These are phyloP conservation scores for Vanderwaltozyma yarrowii DNA, from an alignment of 805 yeast genomes.

Conservation along the genomic window DNA sequence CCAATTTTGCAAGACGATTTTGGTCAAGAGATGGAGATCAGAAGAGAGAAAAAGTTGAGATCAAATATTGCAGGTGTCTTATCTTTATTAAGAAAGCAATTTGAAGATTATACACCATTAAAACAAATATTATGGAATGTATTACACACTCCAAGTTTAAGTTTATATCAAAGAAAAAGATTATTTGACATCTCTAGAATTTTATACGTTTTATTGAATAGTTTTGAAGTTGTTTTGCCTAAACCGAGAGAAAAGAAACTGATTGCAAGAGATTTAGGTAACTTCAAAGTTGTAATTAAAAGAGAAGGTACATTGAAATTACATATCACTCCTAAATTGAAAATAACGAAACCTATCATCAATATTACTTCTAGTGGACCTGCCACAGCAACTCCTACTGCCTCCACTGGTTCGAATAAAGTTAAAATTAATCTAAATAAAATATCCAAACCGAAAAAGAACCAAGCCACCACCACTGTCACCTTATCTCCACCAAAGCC, in stretches of 20 bases:
- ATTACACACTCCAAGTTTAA: constrained; percentile 49
- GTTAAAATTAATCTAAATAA: constrained; percentile 8
- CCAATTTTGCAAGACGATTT: constrained; percentile 7
- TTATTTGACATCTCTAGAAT: constrained; percentile 58
- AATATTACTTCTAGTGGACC: neutral
- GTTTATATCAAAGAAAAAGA: constrained; percentile 49
- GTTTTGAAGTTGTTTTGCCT: constrained; percentile 50
- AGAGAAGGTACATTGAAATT: constrained; percentile 36
- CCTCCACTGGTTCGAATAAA: constrained; percentile 6
- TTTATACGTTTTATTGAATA: constrained; percentile 50
- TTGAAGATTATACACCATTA: constrained; percentile 42
- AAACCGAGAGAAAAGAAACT: constrained; percentile 62
- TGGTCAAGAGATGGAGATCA: constrained; percentile 12
- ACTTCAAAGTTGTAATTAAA: constrained; percentile 47
- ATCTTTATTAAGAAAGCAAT: constrained; percentile 16
- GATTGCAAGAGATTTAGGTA: constrained; percentile 44
- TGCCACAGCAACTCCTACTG: neutral
- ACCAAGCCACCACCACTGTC: neutral
- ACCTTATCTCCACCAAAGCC: constrained; percentile 1
- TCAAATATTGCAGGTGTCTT: constrained; percentile 22
- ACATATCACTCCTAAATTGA: constrained; percentile 18
- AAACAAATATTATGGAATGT: constrained; percentile 56
- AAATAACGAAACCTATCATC: neutral
- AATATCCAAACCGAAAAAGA: neutral
- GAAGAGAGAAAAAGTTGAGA: constrained; percentile 16